Evolutionary conservation across 805 yeast genomes (phyloP).

Genomic region (Lachancea dasiensis): DNA sequence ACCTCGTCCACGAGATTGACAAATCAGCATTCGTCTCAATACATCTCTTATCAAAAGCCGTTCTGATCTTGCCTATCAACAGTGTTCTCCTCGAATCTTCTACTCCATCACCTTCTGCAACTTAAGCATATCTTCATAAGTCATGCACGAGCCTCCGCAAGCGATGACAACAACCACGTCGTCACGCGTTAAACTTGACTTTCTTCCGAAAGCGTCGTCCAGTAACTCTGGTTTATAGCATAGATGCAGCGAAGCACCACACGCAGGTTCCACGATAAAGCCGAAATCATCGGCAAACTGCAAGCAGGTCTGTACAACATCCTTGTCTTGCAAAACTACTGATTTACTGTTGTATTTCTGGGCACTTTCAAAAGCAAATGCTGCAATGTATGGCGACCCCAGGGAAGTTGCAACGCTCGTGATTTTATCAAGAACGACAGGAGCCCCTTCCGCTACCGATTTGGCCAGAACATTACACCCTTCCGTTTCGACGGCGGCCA

Average conservation of each 20-base stretch:
- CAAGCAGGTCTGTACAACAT: slow-evolving; percentile 50
- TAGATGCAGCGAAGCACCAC: slow-evolving; percentile 61
- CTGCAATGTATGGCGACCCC: slow-evolving; percentile 55
- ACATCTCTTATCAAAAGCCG: no score
- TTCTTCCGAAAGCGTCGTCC: slow-evolving; percentile 14
- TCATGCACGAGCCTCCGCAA: slow-evolving; percentile 44
- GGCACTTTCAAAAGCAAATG: slow-evolving; percentile 42
- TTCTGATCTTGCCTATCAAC: no score
- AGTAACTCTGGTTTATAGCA: slow-evolving; percentile 34
- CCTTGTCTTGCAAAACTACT: slow-evolving; percentile 44
- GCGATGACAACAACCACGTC: slow-evolving; percentile 49
- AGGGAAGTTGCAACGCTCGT: slow-evolving; percentile 57
- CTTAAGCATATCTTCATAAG: neutral
- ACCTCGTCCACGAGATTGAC: no score
- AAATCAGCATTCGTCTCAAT: no score
- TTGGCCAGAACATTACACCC: slow-evolving; percentile 54
- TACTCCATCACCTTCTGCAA: no score
- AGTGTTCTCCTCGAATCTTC: no score
- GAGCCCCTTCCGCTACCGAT: slow-evolving; percentile 42
- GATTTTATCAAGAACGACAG: slow-evolving; percentile 41
- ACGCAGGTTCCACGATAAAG: slow-evolving; percentile 61
- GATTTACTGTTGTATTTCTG: slow-evolving; percentile 37
- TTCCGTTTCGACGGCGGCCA: slow-evolving; percentile 52
- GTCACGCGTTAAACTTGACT: slow-evolving; percentile 29
- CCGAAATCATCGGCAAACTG: slow-evolving; percentile 46